phyloP scores from a whole-genome alignment of 345 rosid species.

The Salix udensis region DNA sequence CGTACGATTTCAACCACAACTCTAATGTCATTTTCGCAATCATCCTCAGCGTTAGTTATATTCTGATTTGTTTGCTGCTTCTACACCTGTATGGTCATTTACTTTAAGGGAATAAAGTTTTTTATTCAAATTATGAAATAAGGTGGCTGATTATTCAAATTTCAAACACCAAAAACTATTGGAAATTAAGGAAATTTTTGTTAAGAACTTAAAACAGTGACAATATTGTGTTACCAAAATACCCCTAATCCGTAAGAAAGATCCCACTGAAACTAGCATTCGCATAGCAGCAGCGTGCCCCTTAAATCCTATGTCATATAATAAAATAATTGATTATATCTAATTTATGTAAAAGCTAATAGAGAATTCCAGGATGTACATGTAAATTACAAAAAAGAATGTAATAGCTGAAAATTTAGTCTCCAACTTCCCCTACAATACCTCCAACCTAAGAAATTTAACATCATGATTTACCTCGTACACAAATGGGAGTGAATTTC shows the following conservation, averaged over 20 bases:
- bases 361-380: no score
- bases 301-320: background rate
- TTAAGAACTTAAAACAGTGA: no score
- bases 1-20: constrained; percentile 21
- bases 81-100: background rate
- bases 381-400: no score
- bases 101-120: background rate
- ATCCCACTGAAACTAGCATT: background rate
- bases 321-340: no score
- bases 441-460: no score
- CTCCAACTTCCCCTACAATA: no score
- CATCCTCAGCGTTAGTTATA: constrained; percentile 17
- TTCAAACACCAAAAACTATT: background rate
- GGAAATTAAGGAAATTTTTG: no score
- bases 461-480: no score
- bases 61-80: constrained; percentile 3
- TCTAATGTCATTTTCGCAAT: constrained; percentile 22
- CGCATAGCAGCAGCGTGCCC: no score
- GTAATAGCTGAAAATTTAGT: no score
- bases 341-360: background rate
- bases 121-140: background rate
- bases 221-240: no score
- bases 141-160: background rate
- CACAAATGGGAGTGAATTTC: no score
- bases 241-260: background rate